Conservation (phyloP, 2,329 filamentous ascomycete species). For the Pestalotiopsis fici region DNA sequence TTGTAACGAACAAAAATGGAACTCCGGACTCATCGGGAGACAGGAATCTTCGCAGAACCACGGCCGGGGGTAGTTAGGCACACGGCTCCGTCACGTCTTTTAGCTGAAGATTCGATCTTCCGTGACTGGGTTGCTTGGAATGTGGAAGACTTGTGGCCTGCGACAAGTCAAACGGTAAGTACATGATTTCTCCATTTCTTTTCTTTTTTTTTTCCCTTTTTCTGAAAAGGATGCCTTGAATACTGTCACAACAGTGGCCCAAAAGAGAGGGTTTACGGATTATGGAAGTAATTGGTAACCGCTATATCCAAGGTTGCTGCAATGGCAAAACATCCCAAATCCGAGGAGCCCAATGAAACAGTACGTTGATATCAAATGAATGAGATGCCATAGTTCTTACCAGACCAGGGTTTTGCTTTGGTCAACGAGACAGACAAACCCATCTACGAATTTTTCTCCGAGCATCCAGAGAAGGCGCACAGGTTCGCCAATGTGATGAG, state of each 20-base stretch:
- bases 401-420: slow-evolving; percentile 19
- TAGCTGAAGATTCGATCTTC: slow-evolving; percentile 18
- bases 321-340: slow-evolving; percentile 15
- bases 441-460: slow-evolving; percentile 18
- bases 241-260: no score
- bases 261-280: no score
- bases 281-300: background rate
- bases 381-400: no score
- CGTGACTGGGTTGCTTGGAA: slow-evolving; percentile 19
- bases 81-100: slow-evolving; percentile 18
- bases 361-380: slow-evolving; percentile 1
- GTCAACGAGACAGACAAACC: slow-evolving; percentile 18
- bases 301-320: slow-evolving; percentile 9
- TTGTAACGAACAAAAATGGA: background rate
- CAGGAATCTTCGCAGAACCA: slow-evolving; percentile 16
- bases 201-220: no score
- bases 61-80: slow-evolving; percentile 17
- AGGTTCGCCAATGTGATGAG: slow-evolving; percentile 22
- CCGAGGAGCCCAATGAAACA: slow-evolving; percentile 19
- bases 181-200: slow-evolving; percentile 11
- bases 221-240: no score
- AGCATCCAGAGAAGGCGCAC: slow-evolving; percentile 18
- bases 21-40: background rate
- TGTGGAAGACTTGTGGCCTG: slow-evolving; percentile 20
- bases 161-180: slow-evolving; percentile 10